phyloP scores from a whole-genome alignment of 352 stramenopile species.

The Phytophthora multivora region DNA sequence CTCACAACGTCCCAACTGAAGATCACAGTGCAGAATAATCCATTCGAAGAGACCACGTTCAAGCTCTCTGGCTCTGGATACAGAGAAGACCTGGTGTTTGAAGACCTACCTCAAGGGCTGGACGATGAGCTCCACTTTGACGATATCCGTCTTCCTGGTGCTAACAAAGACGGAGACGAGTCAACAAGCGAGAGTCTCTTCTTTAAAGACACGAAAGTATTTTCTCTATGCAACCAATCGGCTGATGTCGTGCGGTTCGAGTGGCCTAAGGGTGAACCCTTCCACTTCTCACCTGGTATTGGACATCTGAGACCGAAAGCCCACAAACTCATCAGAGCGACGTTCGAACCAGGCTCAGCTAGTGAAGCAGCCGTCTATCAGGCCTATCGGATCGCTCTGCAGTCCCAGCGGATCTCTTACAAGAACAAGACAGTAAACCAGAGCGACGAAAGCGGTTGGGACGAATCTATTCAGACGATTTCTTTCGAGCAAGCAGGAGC shows the following conservation, averaged over 20 bases:
- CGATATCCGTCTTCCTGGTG: conserved; percentile 67
- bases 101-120: conserved; percentile 77
- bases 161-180: conserved; percentile 1
- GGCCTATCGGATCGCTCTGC: conserved; percentile 42
- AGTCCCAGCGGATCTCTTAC: conserved; percentile 64
- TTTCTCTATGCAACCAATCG: conserved; percentile 80
- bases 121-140: conserved; percentile 90
- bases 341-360: conserved; percentile 51
- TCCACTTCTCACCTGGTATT: conserved; percentile 72
- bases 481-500: conserved; percentile 45
- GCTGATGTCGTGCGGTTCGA: conserved; percentile 69
- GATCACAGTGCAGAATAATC: conserved; percentile 92
- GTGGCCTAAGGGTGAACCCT: conserved; percentile 59
- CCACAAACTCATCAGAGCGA: conserved; percentile 76
- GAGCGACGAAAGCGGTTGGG: conserved; percentile 62
- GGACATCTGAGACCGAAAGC: conserved; percentile 71
- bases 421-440: conserved; percentile 21
- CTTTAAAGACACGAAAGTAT: conserved; percentile 61
- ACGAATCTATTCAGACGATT: conserved; percentile 72
- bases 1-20: conserved; percentile 57
- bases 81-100: conserved; percentile 85
- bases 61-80: conserved; percentile 78
- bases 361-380: conserved; percentile 38
- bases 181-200: background rate
- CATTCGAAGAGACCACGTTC: conserved; percentile 87